A percentile compares a stretch with the other conserved stretches of the same genome.
Evolutionary conservation across 768 basidiomycete genomes (phyloP).

Genomic region (Pleurotus cornucopiae): DNA sequence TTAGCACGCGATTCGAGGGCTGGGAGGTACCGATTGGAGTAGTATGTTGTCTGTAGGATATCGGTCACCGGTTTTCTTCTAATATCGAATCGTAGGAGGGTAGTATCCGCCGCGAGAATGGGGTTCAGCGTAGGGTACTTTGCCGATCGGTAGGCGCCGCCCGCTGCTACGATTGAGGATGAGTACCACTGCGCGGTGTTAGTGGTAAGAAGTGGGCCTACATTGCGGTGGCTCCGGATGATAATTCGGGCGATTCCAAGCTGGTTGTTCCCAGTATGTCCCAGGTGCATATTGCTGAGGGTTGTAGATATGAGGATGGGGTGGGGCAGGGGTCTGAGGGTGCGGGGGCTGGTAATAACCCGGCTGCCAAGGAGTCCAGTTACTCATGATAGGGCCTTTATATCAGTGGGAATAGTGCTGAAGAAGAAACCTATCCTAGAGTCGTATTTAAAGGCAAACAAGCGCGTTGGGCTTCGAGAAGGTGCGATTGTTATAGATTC

Average conservation of each 20-base stretch:
- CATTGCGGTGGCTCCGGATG: background rate
- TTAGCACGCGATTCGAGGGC: conserved; percentile 33
- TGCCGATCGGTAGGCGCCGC: conserved; percentile 19
- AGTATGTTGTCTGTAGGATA: conserved; percentile 39
- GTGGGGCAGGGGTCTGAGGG: background rate
- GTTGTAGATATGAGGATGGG: conserved; percentile 1
- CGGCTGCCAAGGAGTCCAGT: conserved; percentile 4
- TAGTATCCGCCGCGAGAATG: conserved; percentile 47
- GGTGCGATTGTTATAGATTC: too few relatives aligned
- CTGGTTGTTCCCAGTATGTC: conserved; percentile 4
- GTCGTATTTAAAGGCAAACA: too few relatives aligned
- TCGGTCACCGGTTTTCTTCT: conserved; percentile 36
- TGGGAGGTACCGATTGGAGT: conserved; percentile 27
- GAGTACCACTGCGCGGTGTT: background rate
- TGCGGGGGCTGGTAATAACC: conserved; percentile 1
- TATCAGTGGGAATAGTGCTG: too few relatives aligned
- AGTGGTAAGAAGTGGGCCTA: background rate
- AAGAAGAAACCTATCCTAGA: too few relatives aligned
- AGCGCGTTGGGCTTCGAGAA: too few relatives aligned
- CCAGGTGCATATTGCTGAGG: conserved; percentile 1
- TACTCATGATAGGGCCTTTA: background rate
- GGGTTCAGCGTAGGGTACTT: conserved; percentile 53
- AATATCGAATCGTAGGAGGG: conserved; percentile 46
- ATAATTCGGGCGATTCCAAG: conserved; percentile 2
- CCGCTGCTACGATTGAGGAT: conserved; percentile 1